phyloP scores from a whole-genome alignment of 2,329 filamentous ascomycete genomes.

The Lachnellula arida region DNA sequence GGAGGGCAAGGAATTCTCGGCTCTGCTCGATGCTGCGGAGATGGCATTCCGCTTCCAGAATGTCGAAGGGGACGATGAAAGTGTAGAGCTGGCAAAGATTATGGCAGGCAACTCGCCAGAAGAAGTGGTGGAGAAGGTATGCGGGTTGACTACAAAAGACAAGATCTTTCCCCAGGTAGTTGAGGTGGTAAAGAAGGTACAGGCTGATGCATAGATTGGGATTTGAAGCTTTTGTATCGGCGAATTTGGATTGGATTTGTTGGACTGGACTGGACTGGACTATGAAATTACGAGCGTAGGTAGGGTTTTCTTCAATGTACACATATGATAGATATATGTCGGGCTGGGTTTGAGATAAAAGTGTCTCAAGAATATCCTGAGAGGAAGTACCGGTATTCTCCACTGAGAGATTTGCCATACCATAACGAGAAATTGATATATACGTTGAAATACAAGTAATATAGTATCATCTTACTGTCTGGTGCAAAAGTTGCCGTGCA shows the following conservation, averaged over 20 bases:
- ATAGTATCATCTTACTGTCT: too few species aligned
- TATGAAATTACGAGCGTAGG: not conserved
- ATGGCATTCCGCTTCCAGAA: conserved; percentile 95
- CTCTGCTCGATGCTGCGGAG: conserved; percentile 78
- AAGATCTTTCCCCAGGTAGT: conserved; percentile 74
- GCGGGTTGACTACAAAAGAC: conserved; percentile 71
- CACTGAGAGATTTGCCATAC: too few species aligned
- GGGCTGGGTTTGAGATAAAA: too few species aligned
- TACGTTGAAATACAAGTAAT: too few species aligned
- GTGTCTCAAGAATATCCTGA: too few species aligned
- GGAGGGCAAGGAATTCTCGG: conserved; percentile 65
- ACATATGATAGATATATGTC: too few species aligned
- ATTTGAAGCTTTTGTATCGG: conserved; percentile 3
- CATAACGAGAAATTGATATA: too few species aligned
- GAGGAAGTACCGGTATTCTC: too few species aligned
- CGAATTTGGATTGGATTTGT: conserved; percentile 10
- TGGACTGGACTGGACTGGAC: conserved; percentile 4
- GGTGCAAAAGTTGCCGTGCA: too few species aligned
- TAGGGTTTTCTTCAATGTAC: not conserved
- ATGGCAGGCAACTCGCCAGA: conserved; percentile 70
- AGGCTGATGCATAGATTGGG: conserved; percentile 41
- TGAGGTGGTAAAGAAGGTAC: conserved; percentile 77
- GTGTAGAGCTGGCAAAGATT: conserved; percentile 76
- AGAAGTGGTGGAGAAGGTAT: conserved; percentile 74
- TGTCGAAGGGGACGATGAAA: conserved; percentile 88